These are phyloP conservation scores for Jaenimonas drosophilae DNA, from an alignment of 208 protist genomes.

Conservation along the genomic window DNA sequence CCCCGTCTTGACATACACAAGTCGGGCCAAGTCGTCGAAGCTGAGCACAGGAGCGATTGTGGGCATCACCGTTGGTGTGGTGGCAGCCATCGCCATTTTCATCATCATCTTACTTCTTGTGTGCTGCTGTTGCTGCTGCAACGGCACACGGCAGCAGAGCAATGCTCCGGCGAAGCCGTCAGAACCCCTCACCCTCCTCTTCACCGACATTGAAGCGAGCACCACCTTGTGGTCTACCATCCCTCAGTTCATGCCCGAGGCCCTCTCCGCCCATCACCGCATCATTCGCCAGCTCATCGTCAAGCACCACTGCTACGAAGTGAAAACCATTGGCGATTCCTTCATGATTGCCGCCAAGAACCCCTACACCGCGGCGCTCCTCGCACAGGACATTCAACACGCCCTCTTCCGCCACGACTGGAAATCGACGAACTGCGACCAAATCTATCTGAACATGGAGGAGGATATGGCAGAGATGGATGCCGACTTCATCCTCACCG, in stretches of 20 bases:
- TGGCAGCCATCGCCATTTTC: background rate
- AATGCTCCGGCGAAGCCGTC: constrained; percentile 1
- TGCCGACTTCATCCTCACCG: too few relatives aligned
- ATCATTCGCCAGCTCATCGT: constrained; percentile 5
- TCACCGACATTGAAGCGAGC: constrained; percentile 14
- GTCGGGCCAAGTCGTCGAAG: too few relatives aligned
- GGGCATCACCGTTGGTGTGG: background rate
- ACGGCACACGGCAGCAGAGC: background rate
- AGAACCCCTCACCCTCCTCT: constrained; percentile 9
- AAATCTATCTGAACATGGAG: too few relatives aligned
- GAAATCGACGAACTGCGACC: too few relatives aligned
- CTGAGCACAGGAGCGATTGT: too few relatives aligned
- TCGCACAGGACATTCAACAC: background rate
- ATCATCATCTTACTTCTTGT: constrained; percentile 1
- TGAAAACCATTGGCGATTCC: constrained; percentile 14
- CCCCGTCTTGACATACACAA: too few relatives aligned
- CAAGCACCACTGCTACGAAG: constrained; percentile 9
- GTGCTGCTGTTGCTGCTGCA: background rate
- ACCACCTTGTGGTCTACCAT: constrained; percentile 6
- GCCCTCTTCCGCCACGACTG: too few relatives aligned
- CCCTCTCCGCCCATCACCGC: constrained; percentile 5
- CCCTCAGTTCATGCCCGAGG: constrained; percentile 6
- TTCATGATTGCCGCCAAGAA: constrained; percentile 19
- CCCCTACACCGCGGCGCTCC: too few relatives aligned
- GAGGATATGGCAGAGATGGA: too few relatives aligned